These are phyloP conservation scores for Favolaschia claudopus DNA, from an alignment of 768 basidiomycete genomes.

Conservation along the genomic window DNA sequence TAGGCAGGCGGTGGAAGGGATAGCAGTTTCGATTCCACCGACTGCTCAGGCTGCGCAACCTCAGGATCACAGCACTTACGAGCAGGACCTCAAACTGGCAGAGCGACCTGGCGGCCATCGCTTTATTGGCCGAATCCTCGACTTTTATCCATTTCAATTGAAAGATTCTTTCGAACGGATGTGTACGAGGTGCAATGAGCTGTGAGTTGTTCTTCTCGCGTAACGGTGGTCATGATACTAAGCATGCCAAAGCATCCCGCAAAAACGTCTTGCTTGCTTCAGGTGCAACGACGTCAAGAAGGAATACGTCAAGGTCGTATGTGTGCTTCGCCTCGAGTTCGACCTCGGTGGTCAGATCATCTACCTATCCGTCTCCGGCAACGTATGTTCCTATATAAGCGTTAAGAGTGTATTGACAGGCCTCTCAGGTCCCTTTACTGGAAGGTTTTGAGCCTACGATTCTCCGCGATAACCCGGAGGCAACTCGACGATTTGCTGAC, in stretches of 20 bases:
- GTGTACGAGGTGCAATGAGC: conserved; percentile 60
- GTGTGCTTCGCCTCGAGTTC: conserved; percentile 56
- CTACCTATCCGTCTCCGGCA: conserved; percentile 56
- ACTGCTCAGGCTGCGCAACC: conserved; percentile 1
- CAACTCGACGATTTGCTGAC: conserved; percentile 44
- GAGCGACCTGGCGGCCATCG: conserved; percentile 48
- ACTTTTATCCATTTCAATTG: conserved; percentile 63
- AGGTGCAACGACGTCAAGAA: conserved; percentile 62
- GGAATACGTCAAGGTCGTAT: conserved; percentile 56
- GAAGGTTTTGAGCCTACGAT: conserved; percentile 52
- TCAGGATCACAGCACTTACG: conserved; percentile 38
- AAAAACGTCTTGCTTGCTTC: conserved; percentile 51
- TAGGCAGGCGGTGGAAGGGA: too few species aligned
- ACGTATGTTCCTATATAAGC: conserved; percentile 41
- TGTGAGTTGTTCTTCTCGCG: conserved; percentile 44
- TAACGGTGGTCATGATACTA: background rate
- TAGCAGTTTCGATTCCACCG: too few species aligned
- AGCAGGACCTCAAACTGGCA: conserved; percentile 42
- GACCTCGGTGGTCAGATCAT: conserved; percentile 58
- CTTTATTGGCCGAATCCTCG: conserved; percentile 57
- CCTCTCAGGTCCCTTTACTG: conserved; percentile 51
- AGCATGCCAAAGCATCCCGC: conserved; percentile 48
- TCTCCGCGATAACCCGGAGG: conserved; percentile 47
- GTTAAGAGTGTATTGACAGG: too few species aligned
- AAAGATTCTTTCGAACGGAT: conserved; percentile 53